Conservation (phyloP, 2,329 filamentous ascomycete species). For the Bisporella sp. region DNA sequence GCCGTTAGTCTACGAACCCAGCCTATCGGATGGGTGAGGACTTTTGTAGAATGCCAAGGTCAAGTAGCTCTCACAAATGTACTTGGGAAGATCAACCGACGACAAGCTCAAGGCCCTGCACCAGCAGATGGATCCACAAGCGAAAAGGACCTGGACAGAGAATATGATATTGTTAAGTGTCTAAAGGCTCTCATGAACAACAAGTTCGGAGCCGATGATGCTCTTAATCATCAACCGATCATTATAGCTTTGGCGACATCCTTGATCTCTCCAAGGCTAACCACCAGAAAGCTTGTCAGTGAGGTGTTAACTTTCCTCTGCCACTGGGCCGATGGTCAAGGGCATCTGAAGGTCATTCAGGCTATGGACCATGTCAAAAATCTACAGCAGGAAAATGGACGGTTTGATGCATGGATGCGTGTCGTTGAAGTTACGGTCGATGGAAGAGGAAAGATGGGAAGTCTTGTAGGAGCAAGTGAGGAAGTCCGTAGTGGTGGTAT, state of each 20-base stretch:
- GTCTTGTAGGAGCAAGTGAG: slow-evolving; percentile 91
- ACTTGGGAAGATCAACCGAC: slow-evolving; percentile 86
- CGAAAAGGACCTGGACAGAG: slow-evolving; percentile 63
- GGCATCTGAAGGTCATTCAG: slow-evolving; percentile 89
- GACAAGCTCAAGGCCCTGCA: slow-evolving; percentile 62
- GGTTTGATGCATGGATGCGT: slow-evolving; percentile 98
- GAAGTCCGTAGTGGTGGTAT: slow-evolving; percentile 94
- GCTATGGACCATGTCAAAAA: slow-evolving; percentile 87
- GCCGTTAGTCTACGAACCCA: slow-evolving; percentile 94
- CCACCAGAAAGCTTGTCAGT: slow-evolving; percentile 88
- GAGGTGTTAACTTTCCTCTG: slow-evolving; percentile 95
- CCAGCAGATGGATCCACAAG: slow-evolving; percentile 42
- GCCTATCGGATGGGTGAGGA: slow-evolving; percentile 94
- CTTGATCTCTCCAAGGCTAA: slow-evolving; percentile 79
- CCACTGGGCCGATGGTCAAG: slow-evolving; percentile 84
- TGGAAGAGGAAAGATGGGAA: slow-evolving; percentile 97
- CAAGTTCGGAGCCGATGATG: slow-evolving; percentile 97
- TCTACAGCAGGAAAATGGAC: slow-evolving; percentile 82
- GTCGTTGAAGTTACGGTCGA: slow-evolving; percentile 96
- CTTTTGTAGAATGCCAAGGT: slow-evolving; percentile 94
- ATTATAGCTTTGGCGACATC: slow-evolving; percentile 82
- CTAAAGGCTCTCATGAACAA: slow-evolving; percentile 98
- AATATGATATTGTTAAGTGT: slow-evolving; percentile 97
- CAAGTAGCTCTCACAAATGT: slow-evolving; percentile 94
- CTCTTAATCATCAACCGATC: slow-evolving; percentile 81